Conservation (phyloP, 257 asterid genomes). For the Gardenia jasminoides region DNA sequence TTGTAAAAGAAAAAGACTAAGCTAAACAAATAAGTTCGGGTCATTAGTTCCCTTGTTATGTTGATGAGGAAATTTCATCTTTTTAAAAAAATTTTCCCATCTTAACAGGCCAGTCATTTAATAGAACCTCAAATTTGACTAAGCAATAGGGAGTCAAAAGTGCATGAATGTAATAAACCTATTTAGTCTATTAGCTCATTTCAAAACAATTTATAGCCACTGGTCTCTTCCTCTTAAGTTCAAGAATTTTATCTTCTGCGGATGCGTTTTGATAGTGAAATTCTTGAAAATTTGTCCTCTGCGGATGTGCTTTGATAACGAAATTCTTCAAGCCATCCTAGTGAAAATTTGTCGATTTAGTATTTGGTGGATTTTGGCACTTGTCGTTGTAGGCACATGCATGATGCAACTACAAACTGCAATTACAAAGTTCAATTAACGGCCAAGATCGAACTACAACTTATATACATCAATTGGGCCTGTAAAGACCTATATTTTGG, state of each 20-base stretch:
- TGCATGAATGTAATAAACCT: not conserved
- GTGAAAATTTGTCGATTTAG: no score
- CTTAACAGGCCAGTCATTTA: not conserved
- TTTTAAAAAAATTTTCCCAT: no score
- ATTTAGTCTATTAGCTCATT: not conserved
- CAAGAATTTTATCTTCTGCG: not conserved
- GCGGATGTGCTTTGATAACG: no score
- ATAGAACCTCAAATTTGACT: not conserved
- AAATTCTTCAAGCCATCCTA: no score
- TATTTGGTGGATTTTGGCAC: no score
- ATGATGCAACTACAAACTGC: no score
- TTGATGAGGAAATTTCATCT: not conserved
- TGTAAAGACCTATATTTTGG: no score
- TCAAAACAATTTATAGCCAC: not conserved
- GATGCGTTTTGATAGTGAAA: not conserved
- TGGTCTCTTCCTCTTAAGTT: not conserved
- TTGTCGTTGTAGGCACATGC: no score
- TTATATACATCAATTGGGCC: no score
- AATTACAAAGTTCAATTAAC: no score
- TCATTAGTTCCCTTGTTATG: not conserved
- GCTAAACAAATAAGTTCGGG: not conserved
- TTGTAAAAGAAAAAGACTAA: not conserved
- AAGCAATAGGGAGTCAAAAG: not conserved
- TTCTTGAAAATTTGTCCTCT: not conserved
- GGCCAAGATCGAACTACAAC: no score